Evolutionary conservation across 2,329 filamentous ascomycete genomes (phyloP).

Genomic region (Colletotrichum gigasporum): DNA sequence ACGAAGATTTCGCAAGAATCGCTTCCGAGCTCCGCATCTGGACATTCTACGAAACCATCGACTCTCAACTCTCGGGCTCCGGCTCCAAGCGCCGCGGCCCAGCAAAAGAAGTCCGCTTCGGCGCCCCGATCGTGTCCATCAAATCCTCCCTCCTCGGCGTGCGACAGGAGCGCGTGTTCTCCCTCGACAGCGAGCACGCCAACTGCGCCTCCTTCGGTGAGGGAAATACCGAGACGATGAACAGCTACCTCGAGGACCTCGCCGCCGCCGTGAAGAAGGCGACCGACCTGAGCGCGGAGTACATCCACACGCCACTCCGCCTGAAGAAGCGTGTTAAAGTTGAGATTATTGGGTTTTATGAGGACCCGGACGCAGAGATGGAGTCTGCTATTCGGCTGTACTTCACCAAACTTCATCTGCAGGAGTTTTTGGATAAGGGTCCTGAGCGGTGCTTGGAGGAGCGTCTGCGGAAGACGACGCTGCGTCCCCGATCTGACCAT

Average conservation of each 20-base stretch:
- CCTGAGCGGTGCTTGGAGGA: slow-evolving; percentile 64
- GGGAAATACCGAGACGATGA: slow-evolving; percentile 58
- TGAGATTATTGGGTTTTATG: slow-evolving; percentile 69
- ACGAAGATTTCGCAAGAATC: slow-evolving; percentile 65
- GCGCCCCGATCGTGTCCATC: slow-evolving; percentile 67
- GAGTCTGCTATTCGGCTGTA: slow-evolving; percentile 57
- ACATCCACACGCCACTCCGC: slow-evolving; percentile 54
- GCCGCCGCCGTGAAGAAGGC: slow-evolving; percentile 48
- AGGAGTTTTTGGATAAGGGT: slow-evolving; percentile 64
- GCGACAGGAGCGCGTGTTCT: slow-evolving; percentile 60
- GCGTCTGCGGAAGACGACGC: slow-evolving; percentile 51
- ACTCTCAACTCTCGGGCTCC: slow-evolving; percentile 62
- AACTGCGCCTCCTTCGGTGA: slow-evolving; percentile 64
- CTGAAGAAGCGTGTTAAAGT: slow-evolving; percentile 64
- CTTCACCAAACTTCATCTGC: slow-evolving; percentile 59
- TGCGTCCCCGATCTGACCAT: background rate
- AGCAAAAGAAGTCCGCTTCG: slow-evolving; percentile 62
- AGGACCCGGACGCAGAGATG: slow-evolving; percentile 53
- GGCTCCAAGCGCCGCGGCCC: slow-evolving; percentile 43
- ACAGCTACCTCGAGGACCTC: slow-evolving; percentile 41
- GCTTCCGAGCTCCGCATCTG: slow-evolving; percentile 68
- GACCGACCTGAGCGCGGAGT: slow-evolving; percentile 42
- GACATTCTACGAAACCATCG: slow-evolving; percentile 71
- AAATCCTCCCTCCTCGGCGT: slow-evolving; percentile 63
- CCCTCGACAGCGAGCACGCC: slow-evolving; percentile 64